Evolutionary conservation across 2,329 filamentous ascomycete genomes (phyloP), one percentile per base, ranked within the genome.

Genomic region (Paecilomyces dactylethromorphus): DNA sequence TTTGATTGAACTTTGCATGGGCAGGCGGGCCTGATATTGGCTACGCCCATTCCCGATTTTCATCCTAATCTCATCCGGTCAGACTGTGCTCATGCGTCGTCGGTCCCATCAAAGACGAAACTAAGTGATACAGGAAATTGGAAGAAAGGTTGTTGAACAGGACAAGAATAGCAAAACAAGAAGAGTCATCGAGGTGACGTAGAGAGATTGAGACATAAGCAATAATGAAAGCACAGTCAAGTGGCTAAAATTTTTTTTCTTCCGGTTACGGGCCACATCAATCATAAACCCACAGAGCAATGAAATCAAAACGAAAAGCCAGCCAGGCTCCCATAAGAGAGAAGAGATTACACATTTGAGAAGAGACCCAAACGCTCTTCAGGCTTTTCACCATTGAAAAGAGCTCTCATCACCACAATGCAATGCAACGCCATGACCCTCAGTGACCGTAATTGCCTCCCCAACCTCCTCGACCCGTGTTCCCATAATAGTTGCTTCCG

Each of bases 391-490:
- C 54, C 50, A 55, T 55, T 59, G 33, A 57, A 45, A 54, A 53
- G 21, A 35, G 35, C 31, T 51, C 45, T 49, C 55, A 56, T 56
- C 55, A 57, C 54, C 59, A 53, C 56, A 55, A 58, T 54, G 26
- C 31, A 59, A 62, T 59, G 60, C 60, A 68, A 66, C 59, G 63
- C 67, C 65, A 59, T 65, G 58, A 64, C 63, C 58, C 64, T 74
- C 72, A 78, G 66, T 78, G 76, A 54, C 75, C 75, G 62, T 79
- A 79, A 65, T 78, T 79, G 62, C 74, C 75, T 64, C 74, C 76
- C 77, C 77, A 79, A 58, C 76, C 76, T 58, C 76, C 75, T 51
- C 76, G 74, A 55, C 72, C 73, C 35, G 68, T 70, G 69, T 74
- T 77, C 51, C 73, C 74, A 58, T 79, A 78, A 62, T 77, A 78